Evolutionary conservation across 805 yeast genomes (phyloP).

Genomic region (Millerozyma miso): DNA sequence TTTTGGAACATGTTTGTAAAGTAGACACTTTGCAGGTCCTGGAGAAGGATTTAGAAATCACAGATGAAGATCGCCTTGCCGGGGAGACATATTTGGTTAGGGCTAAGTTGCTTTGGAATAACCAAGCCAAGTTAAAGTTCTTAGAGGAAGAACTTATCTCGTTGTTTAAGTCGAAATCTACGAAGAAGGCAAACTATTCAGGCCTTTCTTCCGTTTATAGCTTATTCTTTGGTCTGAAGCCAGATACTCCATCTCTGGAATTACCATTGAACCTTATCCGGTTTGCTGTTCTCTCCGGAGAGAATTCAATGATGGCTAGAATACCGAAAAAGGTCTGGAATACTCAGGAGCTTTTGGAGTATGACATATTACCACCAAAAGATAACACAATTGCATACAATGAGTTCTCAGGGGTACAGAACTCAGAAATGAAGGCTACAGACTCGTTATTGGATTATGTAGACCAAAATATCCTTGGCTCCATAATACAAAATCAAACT

Average conservation of each 20-base stretch:
- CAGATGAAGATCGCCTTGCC: constrained; percentile 36
- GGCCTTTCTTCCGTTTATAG: constrained; percentile 10
- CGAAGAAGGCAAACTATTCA: background rate
- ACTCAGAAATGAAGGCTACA: constrained; percentile 12
- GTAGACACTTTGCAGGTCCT: constrained; percentile 9
- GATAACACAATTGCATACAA: constrained; percentile 32
- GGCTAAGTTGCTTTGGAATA: constrained; percentile 53
- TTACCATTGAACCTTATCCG: constrained; percentile 62
- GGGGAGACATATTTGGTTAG: constrained; percentile 59
- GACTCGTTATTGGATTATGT: constrained; percentile 39
- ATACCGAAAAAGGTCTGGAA: constrained; percentile 62
- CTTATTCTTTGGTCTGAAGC: constrained; percentile 8
- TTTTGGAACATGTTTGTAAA: constrained; percentile 48
- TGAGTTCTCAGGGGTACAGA: constrained; percentile 26
- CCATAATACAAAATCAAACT: constrained; percentile 35
- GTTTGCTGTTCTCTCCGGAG: constrained; percentile 68
- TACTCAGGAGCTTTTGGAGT: constrained; percentile 59
- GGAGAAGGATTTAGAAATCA: constrained; percentile 19
- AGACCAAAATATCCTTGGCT: constrained; percentile 43
- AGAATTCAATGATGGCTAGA: constrained; percentile 64
- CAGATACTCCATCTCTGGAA: constrained; percentile 9
- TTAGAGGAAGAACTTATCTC: constrained; percentile 38
- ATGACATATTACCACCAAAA: constrained; percentile 67
- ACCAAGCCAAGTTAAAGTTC: constrained; percentile 42
- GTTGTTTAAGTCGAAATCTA: constrained; percentile 10